Evolutionary conservation across 2,329 filamentous ascomycete genomes (phyloP).

Genomic region (Colletotrichum ledebouriae): DNA sequence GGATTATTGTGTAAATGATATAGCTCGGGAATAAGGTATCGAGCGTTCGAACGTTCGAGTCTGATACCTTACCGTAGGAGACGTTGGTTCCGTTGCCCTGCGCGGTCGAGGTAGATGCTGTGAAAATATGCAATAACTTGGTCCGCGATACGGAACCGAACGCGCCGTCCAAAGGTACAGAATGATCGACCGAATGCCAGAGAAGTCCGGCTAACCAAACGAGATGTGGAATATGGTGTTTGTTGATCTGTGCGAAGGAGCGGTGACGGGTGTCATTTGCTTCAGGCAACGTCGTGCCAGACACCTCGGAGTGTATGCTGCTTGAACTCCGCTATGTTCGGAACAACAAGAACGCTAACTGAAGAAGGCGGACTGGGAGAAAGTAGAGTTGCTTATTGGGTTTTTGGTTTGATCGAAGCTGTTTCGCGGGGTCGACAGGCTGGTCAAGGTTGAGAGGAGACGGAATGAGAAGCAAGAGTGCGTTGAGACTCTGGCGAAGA

Average conservation of each 20-base stretch:
- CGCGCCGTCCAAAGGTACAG: conserved; percentile 15
- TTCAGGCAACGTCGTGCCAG: conserved; percentile 6
- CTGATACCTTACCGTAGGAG: conserved; percentile 1
- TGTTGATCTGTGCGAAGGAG: background rate
- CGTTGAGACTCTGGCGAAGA: conserved; percentile 2
- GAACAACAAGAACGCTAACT: conserved; percentile 6
- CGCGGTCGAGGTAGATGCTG: conserved; percentile 9
- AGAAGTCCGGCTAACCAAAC: background rate
- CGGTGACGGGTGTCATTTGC: conserved; percentile 1
- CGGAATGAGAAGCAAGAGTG: background rate
- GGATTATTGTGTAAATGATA: conserved; percentile 13
- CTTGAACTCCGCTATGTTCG: conserved; percentile 6
- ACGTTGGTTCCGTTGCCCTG: background rate
- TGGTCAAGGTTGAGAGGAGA: background rate
- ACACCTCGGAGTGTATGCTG: conserved; percentile 1
- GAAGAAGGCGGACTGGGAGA: background rate
- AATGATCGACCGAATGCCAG: background rate
- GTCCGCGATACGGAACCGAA: background rate
- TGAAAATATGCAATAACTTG: background rate
- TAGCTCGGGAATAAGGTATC: conserved; percentile 4
- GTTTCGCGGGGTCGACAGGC: conserved; percentile 24
- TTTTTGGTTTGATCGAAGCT: conserved; percentile 33
- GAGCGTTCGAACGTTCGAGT: background rate
- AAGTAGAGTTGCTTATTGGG: conserved; percentile 23
- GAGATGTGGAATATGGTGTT: conserved; percentile 7